A percentile compares a stretch with the other conserved stretches of the same genome.
Evolutionary conservation across 1,139 yeast species (phyloP).

Genomic region (Nematodospora anomalae): DNA sequence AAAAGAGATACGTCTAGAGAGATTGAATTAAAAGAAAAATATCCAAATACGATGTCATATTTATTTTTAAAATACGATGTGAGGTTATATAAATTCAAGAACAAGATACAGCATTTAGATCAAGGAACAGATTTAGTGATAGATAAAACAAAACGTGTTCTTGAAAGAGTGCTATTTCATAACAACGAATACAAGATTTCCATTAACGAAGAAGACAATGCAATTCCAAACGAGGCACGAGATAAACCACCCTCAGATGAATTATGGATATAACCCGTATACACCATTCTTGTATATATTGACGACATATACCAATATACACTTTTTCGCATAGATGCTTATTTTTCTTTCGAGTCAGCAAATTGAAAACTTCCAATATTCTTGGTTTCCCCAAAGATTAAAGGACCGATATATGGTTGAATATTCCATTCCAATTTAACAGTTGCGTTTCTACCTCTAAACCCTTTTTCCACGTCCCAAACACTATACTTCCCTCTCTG

Average conservation of each 20-base stretch:
- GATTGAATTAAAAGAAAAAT: constrained; percentile 30
- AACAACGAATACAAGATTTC: not conserved
- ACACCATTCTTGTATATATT: constrained; percentile 8
- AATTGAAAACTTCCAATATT: constrained; percentile 28
- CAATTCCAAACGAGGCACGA: too few species aligned
- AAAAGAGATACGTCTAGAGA: constrained; percentile 19
- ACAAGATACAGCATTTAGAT: not conserved
- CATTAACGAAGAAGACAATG: constrained; percentile 18
- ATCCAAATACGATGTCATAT: constrained; percentile 35
- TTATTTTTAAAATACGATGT: not conserved
- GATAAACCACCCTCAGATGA: too few species aligned
- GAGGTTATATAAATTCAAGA: too few species aligned
- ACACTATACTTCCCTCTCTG: constrained; percentile 76
- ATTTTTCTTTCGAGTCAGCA: constrained; percentile 23
- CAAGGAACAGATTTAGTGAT: not conserved
- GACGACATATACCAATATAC: not conserved
- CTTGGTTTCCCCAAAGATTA: constrained; percentile 64
- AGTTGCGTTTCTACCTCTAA: constrained; percentile 67
- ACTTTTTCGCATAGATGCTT: not conserved
- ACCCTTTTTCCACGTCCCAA: constrained; percentile 77
- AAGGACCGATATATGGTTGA: constrained; percentile 87
- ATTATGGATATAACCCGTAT: too few species aligned
- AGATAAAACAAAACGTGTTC: not conserved
- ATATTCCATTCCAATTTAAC: constrained; percentile 84
- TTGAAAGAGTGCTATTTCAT: not conserved